Evolutionary conservation across 768 basidiomycete genomes (phyloP).

Genomic region (Clathrus columnatus): DNA sequence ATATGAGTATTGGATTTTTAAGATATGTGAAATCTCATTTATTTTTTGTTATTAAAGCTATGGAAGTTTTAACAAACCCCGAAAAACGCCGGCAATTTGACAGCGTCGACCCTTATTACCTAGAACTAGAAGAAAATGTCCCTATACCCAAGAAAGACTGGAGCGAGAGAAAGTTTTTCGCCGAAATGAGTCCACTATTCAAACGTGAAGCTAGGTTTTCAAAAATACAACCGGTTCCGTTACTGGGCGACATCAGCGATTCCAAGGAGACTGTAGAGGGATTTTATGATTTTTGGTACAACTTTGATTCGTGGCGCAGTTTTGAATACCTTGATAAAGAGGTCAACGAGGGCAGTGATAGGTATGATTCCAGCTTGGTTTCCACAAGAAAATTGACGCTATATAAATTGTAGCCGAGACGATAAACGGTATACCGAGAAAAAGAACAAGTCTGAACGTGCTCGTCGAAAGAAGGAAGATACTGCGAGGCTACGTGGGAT

Average conservation of each 20-base stretch:
- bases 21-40: not conserved
- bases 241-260: constrained; percentile 61
- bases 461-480: constrained; percentile 95
- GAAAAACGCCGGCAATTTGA: constrained; percentile 94
- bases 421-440: constrained; percentile 99
- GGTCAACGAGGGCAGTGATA: constrained; percentile 94
- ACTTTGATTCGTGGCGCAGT: constrained; percentile 96
- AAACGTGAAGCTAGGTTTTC: constrained; percentile 92
- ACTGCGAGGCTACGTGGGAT: constrained; percentile 78
- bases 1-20: not conserved
- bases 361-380: too few relatives aligned
- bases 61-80: constrained; percentile 80
- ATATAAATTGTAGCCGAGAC: constrained; percentile 83
- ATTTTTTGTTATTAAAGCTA: constrained; percentile 37
- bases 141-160: constrained; percentile 42
- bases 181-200: constrained; percentile 70
- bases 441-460: constrained; percentile 98
- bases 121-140: constrained; percentile 57
- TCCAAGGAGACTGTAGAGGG: constrained; percentile 76
- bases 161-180: constrained; percentile 57
- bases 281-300: constrained; percentile 99
- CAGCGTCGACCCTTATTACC: constrained; percentile 78
- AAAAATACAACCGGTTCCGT: constrained; percentile 71
- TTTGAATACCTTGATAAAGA: constrained; percentile 99
- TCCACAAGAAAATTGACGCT: too few relatives aligned